Percentiles rank a stretch among this genome's conserved stretches.
Evolutionary conservation across 345 rosid species (phyloP).

Genomic region (Boechera retrofracta): DNA sequence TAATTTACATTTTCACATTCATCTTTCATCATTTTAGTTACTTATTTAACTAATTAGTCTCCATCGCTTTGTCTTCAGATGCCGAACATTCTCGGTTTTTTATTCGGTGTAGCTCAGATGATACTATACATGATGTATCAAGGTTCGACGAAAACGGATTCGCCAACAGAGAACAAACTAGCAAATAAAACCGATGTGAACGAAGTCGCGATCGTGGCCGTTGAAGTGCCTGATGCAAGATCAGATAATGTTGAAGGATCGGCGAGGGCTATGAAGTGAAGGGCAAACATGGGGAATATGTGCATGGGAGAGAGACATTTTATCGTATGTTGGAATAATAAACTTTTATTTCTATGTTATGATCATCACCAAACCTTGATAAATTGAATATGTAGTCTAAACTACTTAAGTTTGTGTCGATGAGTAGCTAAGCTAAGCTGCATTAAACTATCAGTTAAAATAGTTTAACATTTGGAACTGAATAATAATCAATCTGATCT

Average conservation of each 20-base stretch:
- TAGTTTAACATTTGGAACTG: neutral
- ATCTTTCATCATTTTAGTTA: neutral
- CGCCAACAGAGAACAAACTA: conserved; percentile 27
- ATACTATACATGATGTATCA: conserved; percentile 67
- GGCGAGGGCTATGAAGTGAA: conserved; percentile 15
- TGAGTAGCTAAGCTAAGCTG: neutral
- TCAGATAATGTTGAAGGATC: conserved; percentile 31
- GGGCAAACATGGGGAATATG: neutral
- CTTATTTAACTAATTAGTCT: neutral
- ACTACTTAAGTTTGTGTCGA: neutral
- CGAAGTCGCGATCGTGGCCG: conserved; percentile 30
- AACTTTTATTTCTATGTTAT: neutral
- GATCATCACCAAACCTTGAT: conserved; percentile 20
- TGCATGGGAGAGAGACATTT: conserved; percentile 5
- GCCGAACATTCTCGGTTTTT: conserved; percentile 39
- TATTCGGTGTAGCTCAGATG: conserved; percentile 72
- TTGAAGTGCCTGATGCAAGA: conserved; percentile 26
- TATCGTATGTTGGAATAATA: conserved; percentile 36
- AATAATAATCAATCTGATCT: neutral
- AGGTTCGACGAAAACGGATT: conserved; percentile 40
- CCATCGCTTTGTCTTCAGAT: conserved; percentile 11
- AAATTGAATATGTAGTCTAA: conserved; percentile 8
- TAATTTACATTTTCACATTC: conserved; percentile 42
- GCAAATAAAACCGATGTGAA: conserved; percentile 12
- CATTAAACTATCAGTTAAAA: neutral